Conservation (phyloP, 345 rosid species). For the Psidium friedrichsthalianum region DNA sequence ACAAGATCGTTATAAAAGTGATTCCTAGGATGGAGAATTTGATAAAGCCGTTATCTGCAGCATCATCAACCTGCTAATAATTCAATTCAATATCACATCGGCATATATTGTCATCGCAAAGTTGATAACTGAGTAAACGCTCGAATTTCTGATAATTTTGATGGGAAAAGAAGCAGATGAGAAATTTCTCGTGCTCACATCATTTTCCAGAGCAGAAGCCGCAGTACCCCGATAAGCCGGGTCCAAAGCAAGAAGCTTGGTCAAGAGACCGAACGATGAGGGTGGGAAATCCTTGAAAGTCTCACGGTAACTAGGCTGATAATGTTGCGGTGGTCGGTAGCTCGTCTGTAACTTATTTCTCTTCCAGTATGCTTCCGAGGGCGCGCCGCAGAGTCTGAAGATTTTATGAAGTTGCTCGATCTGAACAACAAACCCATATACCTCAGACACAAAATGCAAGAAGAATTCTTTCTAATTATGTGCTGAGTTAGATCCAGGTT, state of each 20-base stretch:
- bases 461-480: not conserved
- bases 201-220: slow-evolving; percentile 51
- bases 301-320: slow-evolving; percentile 56
- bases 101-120: not conserved
- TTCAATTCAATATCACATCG: not conserved
- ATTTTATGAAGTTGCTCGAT: slow-evolving; percentile 90
- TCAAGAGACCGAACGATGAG: slow-evolving; percentile 43
- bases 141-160: not conserved
- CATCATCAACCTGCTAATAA: not conserved
- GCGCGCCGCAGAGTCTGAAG: slow-evolving; percentile 82
- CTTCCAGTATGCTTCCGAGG: slow-evolving; percentile 74
- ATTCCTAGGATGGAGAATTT: not conserved
- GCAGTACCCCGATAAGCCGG: slow-evolving; percentile 67
- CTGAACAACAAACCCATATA: slow-evolving; percentile 13
- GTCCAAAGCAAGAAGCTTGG: slow-evolving; percentile 55
- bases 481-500: not conserved
- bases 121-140: not conserved
- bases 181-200: slow-evolving; percentile 18
- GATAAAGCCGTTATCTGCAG: not conserved
- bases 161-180: not conserved
- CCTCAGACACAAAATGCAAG: not conserved
- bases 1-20: not conserved
- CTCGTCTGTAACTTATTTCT: slow-evolving; percentile 56
- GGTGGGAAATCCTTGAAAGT: slow-evolving; percentile 48
- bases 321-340: slow-evolving; percentile 62